Evolutionary conservation across 2,329 filamentous ascomycete species (phyloP), one percentile per base, ranked within the genome.

Genomic region (Scytalidium sp.): DNA sequence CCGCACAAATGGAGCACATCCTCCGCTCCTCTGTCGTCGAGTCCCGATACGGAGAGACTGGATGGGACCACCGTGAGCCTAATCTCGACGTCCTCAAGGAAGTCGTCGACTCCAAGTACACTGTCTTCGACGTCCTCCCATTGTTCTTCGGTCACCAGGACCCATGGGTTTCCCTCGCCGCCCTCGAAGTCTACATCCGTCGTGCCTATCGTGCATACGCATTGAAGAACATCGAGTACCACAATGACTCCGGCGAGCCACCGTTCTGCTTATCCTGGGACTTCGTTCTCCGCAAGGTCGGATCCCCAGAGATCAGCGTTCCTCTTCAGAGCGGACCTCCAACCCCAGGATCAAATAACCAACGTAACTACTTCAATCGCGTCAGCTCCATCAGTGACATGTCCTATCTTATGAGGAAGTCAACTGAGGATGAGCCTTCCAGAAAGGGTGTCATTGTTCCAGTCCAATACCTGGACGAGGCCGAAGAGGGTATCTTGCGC

Each of bases 91-190:
- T 96, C 56, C 87, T 99, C 73, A 96, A 96, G 78, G 94, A 99
- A 70, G 92, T 99, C 25, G 90, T 99, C 46, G 94, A 99, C 71
- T 97, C 94, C 48, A 96, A 96, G 75, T 97, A 95, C 76, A 97
- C 93, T 40, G 94, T 99, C 56, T 96, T 97, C 61, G 94, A 99
- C 66, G 94, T 99, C 17, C 73, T 99, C 58, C 88, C 93, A 7
- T 85, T 90, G 50, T 99, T 99, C 83, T 99, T 99, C 66, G 88
- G 85, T 27, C 91, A 99, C 71, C 83, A 89, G 40, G 94, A 99
- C 65, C 86, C 90, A 11, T 97, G 91, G 90, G 93, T 99, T 23
- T 90, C 90, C 7, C 76, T 97, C 54, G 94, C 94, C 51, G 90
- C 94, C 43, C 81, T 99, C 3, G 94, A 99, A 68, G 92, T 97